Conservation (phyloP, 2,329 filamentous ascomycete species). For the Colletotrichum plurivorum region DNA sequence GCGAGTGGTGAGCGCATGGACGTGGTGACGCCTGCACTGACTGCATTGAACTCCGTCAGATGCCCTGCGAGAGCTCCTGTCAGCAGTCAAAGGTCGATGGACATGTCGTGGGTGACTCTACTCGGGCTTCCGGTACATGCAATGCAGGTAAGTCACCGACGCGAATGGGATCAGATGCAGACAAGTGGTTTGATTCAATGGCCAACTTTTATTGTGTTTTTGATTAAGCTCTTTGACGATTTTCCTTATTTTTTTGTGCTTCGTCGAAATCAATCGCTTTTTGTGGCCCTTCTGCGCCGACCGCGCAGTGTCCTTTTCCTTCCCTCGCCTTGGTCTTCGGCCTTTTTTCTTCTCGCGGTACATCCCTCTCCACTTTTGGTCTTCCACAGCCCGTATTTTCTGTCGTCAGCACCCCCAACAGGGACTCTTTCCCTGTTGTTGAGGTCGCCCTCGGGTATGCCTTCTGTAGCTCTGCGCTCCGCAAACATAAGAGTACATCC, state of each 20-base stretch:
- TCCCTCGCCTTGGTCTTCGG: constrained; percentile 4
- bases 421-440: constrained; percentile 21
- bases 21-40: neutral
- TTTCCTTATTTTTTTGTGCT: constrained; percentile 34
- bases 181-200: constrained; percentile 32
- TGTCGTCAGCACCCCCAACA: constrained; percentile 30
- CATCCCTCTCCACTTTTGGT: constrained; percentile 34
- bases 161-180: neutral
- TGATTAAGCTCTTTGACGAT: constrained; percentile 38
- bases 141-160: neutral
- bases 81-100: constrained; percentile 10
- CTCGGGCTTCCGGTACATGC: neutral
- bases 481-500: constrained; percentile 37
- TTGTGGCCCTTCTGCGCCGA: constrained; percentile 9
- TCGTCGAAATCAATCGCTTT: constrained; percentile 27
- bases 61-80: neutral
- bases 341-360: constrained; percentile 14
- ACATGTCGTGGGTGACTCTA: neutral
- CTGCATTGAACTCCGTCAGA: constrained; percentile 9
- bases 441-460: constrained; percentile 41
- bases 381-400: constrained; percentile 13
- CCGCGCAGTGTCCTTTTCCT: constrained; percentile 35
- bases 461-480: constrained; percentile 28
- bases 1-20: constrained; percentile 34
- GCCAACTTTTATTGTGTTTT: constrained; percentile 40